Evolutionary conservation across 345 rosid genomes (phyloP), one percentile per base, ranked within the genome.

Genomic region (Odontarrhena argentea): DNA sequence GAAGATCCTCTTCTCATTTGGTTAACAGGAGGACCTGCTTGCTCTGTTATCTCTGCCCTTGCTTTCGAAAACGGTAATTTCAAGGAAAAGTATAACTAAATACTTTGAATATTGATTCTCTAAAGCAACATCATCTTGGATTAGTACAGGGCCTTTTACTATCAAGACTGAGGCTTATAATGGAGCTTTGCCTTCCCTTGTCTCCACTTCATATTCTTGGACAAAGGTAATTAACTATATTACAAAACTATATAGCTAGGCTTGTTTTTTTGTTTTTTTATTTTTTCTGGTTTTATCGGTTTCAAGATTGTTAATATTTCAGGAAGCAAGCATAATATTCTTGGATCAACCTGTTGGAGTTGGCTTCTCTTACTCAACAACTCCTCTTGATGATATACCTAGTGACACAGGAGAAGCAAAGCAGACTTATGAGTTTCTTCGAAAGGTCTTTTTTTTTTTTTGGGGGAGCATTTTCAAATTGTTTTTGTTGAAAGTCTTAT

Each of bases 1-100:
- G 62, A 70, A n/a, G 87, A 83, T 30, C 83, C 89, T 58, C 73
- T 87, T 55, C 3, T 86, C 48, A 62, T 86, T 3, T 86, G 92
- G 92, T 74, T 87, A 13, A 75, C 82, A 3, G 93, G 93, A 6
- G 89, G 93, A 54, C 93, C 89, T 15, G 85, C 81, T 35, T 87
- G 92, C 71, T 55, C 85, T 1, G 66, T 71, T 8, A 54, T 87
- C 10, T 55, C 82, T 0, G 83, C 70, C 7, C 71, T 84, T 40
- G 54, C 54, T 48, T 74, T 32, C 56, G 86, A 25, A 50, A 57
- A 1, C 6, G 58, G 73, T 40, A 41, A 9, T 10, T 28, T 3
- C 28, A 4, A 6, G n/a, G 3, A 57, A 7, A n/a, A n/a, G n/a
- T 22, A 6, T 4, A 8, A 7, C 13, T 11, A 51, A 13, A 43